These are phyloP conservation scores for Podospora bellae-mahoneyi DNA, from an alignment of 495 filamentous ascomycete genomes.

Conservation along the genomic window DNA sequence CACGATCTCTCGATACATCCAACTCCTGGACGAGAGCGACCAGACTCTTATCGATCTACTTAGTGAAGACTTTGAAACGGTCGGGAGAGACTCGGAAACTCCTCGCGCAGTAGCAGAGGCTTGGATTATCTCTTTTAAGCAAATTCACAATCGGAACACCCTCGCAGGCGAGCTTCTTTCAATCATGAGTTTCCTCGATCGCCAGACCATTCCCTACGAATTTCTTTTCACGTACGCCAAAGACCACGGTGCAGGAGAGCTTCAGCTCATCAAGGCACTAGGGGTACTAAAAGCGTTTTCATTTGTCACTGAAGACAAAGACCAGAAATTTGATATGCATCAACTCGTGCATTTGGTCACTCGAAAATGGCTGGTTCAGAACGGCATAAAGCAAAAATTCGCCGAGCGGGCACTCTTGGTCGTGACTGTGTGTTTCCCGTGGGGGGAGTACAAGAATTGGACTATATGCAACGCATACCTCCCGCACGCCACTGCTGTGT, in stretches of 20 bases:
- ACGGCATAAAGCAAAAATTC: slow-evolving; percentile 23
- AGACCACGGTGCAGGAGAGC: slow-evolving; percentile 6
- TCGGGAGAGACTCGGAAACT: slow-evolving; percentile 30
- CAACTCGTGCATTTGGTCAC: slow-evolving; percentile 46
- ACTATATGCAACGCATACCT: slow-evolving; percentile 34
- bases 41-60: slow-evolving; percentile 28
- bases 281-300: slow-evolving; percentile 44
- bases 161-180: slow-evolving; percentile 44
- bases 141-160: slow-evolving; percentile 36
- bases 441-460: slow-evolving; percentile 35
- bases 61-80: slow-evolving; percentile 22
- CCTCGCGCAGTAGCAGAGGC: slow-evolving; percentile 35
- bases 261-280: slow-evolving; percentile 35
- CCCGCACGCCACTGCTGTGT: slow-evolving; percentile 39
- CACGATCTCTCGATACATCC: slow-evolving; percentile 32
- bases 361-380: slow-evolving; percentile 41
- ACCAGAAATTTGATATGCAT: slow-evolving; percentile 40
- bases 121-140: slow-evolving; percentile 42
- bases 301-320: slow-evolving; percentile 31
- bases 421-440: slow-evolving; percentile 35
- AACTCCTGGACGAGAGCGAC: slow-evolving; percentile 29
- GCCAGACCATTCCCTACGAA: slow-evolving; percentile 39
- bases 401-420: slow-evolving; percentile 33
- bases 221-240: slow-evolving; percentile 31
- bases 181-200: slow-evolving; percentile 44